Evolutionary conservation across 2,329 filamentous ascomycete species (phyloP), one percentile per base, ranked within the genome.

Genomic region (Orbilia oligospora): DNA sequence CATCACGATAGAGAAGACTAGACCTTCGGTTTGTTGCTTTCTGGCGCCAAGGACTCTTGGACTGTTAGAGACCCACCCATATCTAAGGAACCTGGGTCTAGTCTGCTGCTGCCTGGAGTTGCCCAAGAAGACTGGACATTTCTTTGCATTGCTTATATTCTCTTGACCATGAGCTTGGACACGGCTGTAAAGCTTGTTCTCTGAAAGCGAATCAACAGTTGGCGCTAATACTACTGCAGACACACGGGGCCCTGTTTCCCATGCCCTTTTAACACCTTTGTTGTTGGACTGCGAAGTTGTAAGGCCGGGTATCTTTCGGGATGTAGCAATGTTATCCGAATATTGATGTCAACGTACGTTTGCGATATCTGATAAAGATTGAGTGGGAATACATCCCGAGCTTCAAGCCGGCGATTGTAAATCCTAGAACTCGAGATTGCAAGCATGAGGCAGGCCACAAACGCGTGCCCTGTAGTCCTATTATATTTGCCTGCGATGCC

Each of bases 41-140:
- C 44, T 33, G 38, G 61, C 51, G 67, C 67, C 72, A 76, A 71
- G 67, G 49, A n/a, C 46, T 65, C 48, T 77, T 51, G 48, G 65
- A 18, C 41, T 58, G 55, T 67, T 44, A 30, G 41, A 30, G 73
- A 71, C 73, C 73, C 73, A 77, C 73, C 22, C 20, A 14, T 77
- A 77, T 68, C 61, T 63, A 8, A 38, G 20, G 56, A 63, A 68
- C 58, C 61, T 71, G 61, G 72, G 58, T 67, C 22, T 49, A 53
- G 46, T n/a, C n/a, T n/a, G n/a, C 27, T 63, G 73, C 73, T 77
- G 73, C 73, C 73, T 77, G 70, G 18, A 70, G 33, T 16, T 36
- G 33, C 33, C 73, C 73, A 77, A 77, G 73, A 71, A 69, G 9
- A 44, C 46, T n/a, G 30, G 73, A 67, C 61, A 41, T 67, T 48